Percentiles rank a stretch among this genome's conserved stretches.
phyloP scores from a whole-genome alignment of 2,329 filamentous ascomycete species.

The Elsinoe perseae region DNA sequence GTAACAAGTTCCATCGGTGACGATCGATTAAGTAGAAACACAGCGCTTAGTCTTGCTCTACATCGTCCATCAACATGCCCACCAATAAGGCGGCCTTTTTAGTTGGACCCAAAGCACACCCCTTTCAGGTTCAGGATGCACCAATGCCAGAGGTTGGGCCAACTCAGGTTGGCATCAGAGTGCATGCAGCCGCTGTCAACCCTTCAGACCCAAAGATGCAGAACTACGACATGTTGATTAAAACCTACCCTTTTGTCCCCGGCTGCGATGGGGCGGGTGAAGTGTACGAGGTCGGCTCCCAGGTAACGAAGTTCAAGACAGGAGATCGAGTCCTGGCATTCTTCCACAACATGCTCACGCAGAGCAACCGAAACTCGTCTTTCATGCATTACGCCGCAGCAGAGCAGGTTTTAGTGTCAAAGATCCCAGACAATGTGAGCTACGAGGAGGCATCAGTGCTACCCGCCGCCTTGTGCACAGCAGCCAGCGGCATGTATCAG shows the following conservation, averaged over 20 bases:
- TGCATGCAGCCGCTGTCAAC: slow-evolving; percentile 34
- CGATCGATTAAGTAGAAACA: too few relatives aligned
- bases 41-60: too few relatives aligned
- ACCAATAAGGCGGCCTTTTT: slow-evolving; percentile 23
- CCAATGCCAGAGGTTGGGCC: slow-evolving; percentile 20
- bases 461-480: slow-evolving; percentile 21
- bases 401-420: slow-evolving; percentile 13
- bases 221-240: slow-evolving; percentile 21
- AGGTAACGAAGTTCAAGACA: slow-evolving; percentile 29
- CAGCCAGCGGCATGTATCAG: slow-evolving; percentile 22
- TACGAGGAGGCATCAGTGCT: slow-evolving; percentile 22
- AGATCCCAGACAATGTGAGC: slow-evolving; percentile 20
- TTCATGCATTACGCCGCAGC: slow-evolving; percentile 23
- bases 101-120: slow-evolving; percentile 18
- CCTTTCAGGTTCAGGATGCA: slow-evolving; percentile 20
- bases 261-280: slow-evolving; percentile 26
- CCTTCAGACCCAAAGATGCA: slow-evolving; percentile 34
- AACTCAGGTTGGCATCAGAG: slow-evolving; percentile 32
- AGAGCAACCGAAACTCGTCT: slow-evolving; percentile 17
- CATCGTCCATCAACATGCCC: slow-evolving; percentile 11
- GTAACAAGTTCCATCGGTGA: too few relatives aligned
- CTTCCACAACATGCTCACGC: slow-evolving; percentile 16
- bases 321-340: slow-evolving; percentile 30
- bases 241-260: slow-evolving; percentile 25
- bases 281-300: slow-evolving; percentile 30